Evolutionary conservation across 805 yeast species (phyloP).

Genomic region (Schwanniomyces yamadae): DNA sequence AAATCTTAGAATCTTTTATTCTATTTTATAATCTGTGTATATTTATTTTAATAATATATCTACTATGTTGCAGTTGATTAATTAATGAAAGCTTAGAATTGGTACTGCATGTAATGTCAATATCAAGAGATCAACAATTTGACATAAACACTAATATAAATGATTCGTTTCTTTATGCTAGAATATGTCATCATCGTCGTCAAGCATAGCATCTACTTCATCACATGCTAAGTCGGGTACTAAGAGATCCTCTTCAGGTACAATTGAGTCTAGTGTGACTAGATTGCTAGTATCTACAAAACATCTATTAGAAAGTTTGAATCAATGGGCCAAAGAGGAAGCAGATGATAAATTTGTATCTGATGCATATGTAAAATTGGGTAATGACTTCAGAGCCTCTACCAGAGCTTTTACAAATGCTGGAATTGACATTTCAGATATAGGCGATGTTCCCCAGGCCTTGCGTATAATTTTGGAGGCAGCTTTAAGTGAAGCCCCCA

Average conservation of each 20-base stretch:
- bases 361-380: constrained; percentile 85
- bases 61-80: neutral
- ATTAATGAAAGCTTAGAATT: neutral
- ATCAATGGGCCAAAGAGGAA: constrained; percentile 85
- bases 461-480: constrained; percentile 78
- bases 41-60: neutral
- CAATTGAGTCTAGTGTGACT: constrained; percentile 78
- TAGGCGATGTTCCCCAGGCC: constrained; percentile 88
- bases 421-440: constrained; percentile 77
- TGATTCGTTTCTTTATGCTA: neutral
- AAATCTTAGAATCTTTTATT: constrained; percentile 1
- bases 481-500: constrained; percentile 81
- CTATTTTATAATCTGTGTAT: constrained; percentile 1
- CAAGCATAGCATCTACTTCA: constrained; percentile 5
- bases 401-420: constrained; percentile 74
- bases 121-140: neutral
- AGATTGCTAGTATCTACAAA: constrained; percentile 84
- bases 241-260: constrained; percentile 31
- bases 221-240: constrained; percentile 1
- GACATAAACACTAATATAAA: neutral
- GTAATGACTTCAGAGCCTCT: constrained; percentile 88
- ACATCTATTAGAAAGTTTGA: constrained; percentile 77
- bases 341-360: constrained; percentile 84
- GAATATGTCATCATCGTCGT: constrained; percentile 3
- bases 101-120: constrained; percentile 1